A percentile compares a stretch with the other conserved stretches of the same genome.
Evolutionary conservation across 2,329 filamentous ascomycete species (phyloP).

Genomic region (Cercospora canescens): DNA sequence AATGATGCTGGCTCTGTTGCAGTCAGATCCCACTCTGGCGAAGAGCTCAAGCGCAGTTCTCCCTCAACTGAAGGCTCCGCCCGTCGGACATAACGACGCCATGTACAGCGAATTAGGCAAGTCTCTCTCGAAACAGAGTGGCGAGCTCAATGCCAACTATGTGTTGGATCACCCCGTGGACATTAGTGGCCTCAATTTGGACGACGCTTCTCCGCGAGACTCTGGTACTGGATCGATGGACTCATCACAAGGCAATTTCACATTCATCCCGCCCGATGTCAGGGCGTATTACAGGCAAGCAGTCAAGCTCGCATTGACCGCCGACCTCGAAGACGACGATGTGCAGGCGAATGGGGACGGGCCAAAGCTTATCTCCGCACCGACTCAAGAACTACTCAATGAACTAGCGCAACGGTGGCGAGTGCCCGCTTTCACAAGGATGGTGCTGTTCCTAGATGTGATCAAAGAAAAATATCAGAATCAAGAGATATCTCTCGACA

Average conservation of each 20-base stretch:
- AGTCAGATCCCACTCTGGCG: conserved; percentile 79
- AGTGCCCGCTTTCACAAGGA: conserved; percentile 76
- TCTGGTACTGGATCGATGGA: conserved; percentile 31
- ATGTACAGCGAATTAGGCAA: conserved; percentile 46
- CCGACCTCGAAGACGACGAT: conserved; percentile 59
- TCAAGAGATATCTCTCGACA: conserved; percentile 76
- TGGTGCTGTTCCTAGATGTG: conserved; percentile 82
- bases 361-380: conserved; percentile 64
- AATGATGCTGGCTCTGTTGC: conserved; percentile 89
- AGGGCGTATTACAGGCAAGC: conserved; percentile 82
- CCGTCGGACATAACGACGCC: conserved; percentile 27
- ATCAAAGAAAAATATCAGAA: conserved; percentile 82
- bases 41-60: conserved; percentile 62
- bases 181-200: conserved; percentile 65
- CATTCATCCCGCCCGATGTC: conserved; percentile 84
- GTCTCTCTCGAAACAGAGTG: conserved; percentile 47
- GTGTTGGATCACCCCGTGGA: conserved; percentile 68
- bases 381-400: conserved; percentile 77
- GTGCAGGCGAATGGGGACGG: conserved; percentile 53
- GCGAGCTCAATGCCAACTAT: conserved; percentile 49
- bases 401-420: conserved; percentile 89
- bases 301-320: conserved; percentile 69
- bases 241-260: conserved; percentile 58
- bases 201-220: conserved; percentile 46
- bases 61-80: conserved; percentile 29